Evolutionary conservation across 768 basidiomycete genomes (phyloP).

Genomic region (Dendrothele bispora): DNA sequence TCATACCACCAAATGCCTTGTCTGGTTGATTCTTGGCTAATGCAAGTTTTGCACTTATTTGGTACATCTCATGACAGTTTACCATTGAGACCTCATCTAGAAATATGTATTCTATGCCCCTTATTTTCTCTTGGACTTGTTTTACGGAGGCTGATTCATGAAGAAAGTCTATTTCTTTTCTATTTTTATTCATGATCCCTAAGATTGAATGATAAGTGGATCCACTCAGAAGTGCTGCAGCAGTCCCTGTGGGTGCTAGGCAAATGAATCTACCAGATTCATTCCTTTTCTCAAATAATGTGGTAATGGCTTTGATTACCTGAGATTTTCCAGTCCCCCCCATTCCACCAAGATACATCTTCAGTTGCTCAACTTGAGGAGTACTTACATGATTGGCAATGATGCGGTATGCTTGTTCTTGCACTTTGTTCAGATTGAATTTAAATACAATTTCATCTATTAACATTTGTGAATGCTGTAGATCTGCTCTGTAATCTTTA

Average conservation of each 20-base stretch:
- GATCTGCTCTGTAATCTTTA: conserved; percentile 10
- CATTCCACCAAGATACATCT: conserved; percentile 32
- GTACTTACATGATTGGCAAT: conserved; percentile 20
- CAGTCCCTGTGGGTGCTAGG: conserved; percentile 31
- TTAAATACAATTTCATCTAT: background rate
- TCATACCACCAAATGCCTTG: no score
- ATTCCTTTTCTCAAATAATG: conserved; percentile 17
- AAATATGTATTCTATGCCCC: no score
- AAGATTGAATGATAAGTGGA: conserved; percentile 36
- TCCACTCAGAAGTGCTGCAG: conserved; percentile 28
- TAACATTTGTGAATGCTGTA: background rate
- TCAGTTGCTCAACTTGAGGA: conserved; percentile 14
- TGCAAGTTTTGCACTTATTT: no score
- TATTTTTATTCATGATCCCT: conserved; percentile 19
- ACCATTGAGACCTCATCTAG: no score
- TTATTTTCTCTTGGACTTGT: no score
- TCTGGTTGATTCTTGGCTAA: no score
- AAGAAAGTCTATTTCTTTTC: no score
- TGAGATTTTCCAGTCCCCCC: conserved; percentile 31
- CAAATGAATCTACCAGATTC: conserved; percentile 21
- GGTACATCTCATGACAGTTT: no score
- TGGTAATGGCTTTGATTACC: conserved; percentile 22
- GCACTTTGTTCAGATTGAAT: conserved; percentile 28
- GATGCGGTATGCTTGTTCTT: conserved; percentile 29
- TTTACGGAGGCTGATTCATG: no score